These are phyloP conservation scores for Bolboschoenoplectus hybrid DNA, from an alignment of 202 grass and related monocot genomes.

Conservation along the genomic window DNA sequence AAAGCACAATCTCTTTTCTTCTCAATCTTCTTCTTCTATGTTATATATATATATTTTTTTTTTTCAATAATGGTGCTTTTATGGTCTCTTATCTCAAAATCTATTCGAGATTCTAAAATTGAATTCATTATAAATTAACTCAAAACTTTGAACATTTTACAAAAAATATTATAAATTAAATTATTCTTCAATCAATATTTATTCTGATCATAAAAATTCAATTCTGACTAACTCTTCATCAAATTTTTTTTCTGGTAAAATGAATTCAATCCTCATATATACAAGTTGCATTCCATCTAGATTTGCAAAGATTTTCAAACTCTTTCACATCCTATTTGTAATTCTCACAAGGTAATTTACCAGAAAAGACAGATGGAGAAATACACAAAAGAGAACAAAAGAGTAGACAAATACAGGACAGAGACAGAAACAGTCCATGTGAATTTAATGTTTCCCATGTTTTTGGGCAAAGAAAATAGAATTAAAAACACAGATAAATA, in stretches of 20 bases:
- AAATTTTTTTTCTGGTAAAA: not conserved
- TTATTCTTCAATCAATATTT: not conserved
- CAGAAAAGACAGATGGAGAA: not conserved
- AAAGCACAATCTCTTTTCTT: too few species aligned
- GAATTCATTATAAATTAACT: not conserved
- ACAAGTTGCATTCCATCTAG: not conserved
- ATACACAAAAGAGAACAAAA: not conserved
- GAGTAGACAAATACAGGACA: constrained; percentile 1
- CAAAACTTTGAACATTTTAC: not conserved
- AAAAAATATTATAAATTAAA: not conserved
- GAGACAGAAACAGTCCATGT: not conserved
- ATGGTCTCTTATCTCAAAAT: not conserved
- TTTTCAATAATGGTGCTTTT: not conserved
- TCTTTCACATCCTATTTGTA: not conserved
- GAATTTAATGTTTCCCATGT: not conserved
- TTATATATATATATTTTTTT: not conserved
- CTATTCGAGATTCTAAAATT: not conserved
- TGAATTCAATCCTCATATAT: not conserved
- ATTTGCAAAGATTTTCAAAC: not conserved
- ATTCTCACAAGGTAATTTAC: too few species aligned
- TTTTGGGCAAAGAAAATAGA: not conserved
- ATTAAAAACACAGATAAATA: not conserved
- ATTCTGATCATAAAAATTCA: not conserved
- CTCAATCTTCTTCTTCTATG: not conserved
- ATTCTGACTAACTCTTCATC: not conserved